phyloP scores from a whole-genome alignment of 2,329 filamentous ascomycete species.

The Purpureocillium takamizusanense region DNA sequence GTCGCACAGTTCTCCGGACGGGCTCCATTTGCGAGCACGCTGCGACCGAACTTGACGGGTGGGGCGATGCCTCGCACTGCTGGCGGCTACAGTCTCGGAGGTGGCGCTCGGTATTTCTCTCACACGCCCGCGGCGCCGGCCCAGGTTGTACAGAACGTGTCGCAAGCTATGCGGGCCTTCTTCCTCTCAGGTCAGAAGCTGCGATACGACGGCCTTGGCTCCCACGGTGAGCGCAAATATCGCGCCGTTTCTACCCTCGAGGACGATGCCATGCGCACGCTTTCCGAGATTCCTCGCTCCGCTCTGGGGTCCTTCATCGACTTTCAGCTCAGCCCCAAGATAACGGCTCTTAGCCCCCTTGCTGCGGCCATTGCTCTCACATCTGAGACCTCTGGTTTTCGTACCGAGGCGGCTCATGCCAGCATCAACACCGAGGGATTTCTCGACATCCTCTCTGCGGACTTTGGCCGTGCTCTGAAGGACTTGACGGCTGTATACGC shows the following conservation, averaged over 20 bases:
- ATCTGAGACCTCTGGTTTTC: conserved; percentile 32
- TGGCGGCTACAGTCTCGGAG: conserved; percentile 73
- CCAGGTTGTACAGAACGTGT: conserved; percentile 93
- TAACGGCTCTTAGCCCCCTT: conserved; percentile 77
- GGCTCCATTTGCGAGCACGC: conserved; percentile 77
- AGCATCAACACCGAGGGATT: conserved; percentile 77
- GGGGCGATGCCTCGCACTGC: conserved; percentile 76
- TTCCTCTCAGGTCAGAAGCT: conserved; percentile 84
- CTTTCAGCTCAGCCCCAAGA: conserved; percentile 79
- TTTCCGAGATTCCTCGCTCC: conserved; percentile 48
- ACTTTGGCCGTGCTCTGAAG: conserved; percentile 80
- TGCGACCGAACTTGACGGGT: conserved; percentile 87
- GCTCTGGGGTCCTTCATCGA: conserved; percentile 75
- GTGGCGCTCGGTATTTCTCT: conserved; percentile 80
- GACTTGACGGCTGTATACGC: conserved; percentile 72
- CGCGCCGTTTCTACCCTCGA: conserved; percentile 67
- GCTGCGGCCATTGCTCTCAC: conserved; percentile 42
- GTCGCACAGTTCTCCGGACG: conserved; percentile 58
- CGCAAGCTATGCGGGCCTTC: conserved; percentile 83
- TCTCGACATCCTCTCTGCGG: conserved; percentile 73
- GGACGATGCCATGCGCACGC: conserved; percentile 60
- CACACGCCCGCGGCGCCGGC: conserved; percentile 78
- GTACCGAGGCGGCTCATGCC: conserved; percentile 28
- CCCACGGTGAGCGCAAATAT: conserved; percentile 70
- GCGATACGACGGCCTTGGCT: conserved; percentile 70